phyloP scores from a whole-genome alignment of 73 alveolate genomes.

The Loxodes magnus region DNA sequence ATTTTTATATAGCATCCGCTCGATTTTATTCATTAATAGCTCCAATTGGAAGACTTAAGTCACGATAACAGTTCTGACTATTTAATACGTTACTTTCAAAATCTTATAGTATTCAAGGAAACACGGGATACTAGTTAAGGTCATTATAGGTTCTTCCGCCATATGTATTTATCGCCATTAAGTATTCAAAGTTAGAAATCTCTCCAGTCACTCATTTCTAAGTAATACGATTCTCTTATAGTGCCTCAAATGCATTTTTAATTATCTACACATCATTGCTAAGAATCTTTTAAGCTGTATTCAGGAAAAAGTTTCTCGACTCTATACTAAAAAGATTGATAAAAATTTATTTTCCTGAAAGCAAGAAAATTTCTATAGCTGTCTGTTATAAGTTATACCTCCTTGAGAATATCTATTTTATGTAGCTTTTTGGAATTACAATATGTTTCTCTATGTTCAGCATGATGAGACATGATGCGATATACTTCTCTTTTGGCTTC shows the following conservation, averaged over 20 bases:
- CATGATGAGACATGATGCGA: not conserved
- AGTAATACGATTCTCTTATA: slow-evolving; percentile 14
- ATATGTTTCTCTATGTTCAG: not conserved
- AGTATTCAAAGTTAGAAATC: slow-evolving; percentile 57
- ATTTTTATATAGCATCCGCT: slow-evolving; percentile 56
- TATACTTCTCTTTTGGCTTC: slow-evolving; percentile 5
- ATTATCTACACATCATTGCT: not conserved
- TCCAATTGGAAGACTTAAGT: slow-evolving; percentile 29
- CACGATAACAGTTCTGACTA: slow-evolving; percentile 14
- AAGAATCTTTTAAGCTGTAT: slow-evolving; percentile 14
- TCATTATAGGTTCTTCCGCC: slow-evolving; percentile 54
- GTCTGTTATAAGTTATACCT: slow-evolving; percentile 22
- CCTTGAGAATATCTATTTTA: slow-evolving; percentile 34
- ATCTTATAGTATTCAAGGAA: slow-evolving; percentile 67
- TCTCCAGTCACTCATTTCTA: slow-evolving; percentile 72
- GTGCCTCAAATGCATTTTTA: not conserved
- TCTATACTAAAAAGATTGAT: slow-evolving; percentile 21
- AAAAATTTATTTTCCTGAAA: slow-evolving; percentile 19
- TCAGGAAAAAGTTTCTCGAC: not conserved
- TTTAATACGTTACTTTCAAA: slow-evolving; percentile 26
- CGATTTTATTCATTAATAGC: slow-evolving; percentile 61
- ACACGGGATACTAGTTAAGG: slow-evolving; percentile 59
- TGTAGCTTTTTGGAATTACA: not conserved
- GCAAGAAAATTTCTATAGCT: slow-evolving; percentile 32
- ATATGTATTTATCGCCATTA: slow-evolving; percentile 42